Conservation (phyloP, 108 stramenopile species). For the Skeletonema menzelii region DNA sequence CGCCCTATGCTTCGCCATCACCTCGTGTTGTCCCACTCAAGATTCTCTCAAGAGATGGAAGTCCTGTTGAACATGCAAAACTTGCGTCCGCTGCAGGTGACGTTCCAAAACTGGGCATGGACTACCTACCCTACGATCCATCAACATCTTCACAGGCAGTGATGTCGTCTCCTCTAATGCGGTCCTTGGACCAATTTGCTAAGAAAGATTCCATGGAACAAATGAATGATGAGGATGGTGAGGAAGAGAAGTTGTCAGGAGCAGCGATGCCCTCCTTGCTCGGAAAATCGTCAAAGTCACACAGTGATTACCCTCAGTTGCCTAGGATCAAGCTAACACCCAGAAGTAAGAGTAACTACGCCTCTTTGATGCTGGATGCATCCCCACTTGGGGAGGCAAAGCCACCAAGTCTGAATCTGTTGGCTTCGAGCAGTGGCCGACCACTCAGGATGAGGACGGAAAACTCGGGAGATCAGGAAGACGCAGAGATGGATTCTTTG, state of each 20-base stretch:
- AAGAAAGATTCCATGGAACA: slow-evolving; percentile 22
- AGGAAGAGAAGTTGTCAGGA: background rate
- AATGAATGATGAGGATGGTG: background rate
- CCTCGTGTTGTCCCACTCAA: slow-evolving; percentile 26
- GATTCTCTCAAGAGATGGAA: slow-evolving; percentile 39
- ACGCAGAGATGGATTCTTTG: slow-evolving; percentile 31
- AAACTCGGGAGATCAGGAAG: slow-evolving; percentile 2
- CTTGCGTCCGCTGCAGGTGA: background rate
- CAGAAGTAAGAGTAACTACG: slow-evolving; percentile 12
- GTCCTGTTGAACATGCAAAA: background rate
- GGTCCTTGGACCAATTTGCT: slow-evolving; percentile 12
- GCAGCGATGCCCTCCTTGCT: background rate
- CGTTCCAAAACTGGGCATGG: background rate
- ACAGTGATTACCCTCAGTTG: background rate
- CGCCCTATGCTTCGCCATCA: slow-evolving; percentile 7
- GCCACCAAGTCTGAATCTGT: background rate
- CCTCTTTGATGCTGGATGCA: slow-evolving; percentile 13
- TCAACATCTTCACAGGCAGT: background rate
- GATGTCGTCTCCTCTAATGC: slow-evolving; percentile 21
- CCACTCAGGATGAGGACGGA: background rate
- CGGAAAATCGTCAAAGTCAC: background rate
- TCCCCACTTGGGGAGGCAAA: background rate
- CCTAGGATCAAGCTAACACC: slow-evolving; percentile 32
- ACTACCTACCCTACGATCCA: slow-evolving; percentile 4
- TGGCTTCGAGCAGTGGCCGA: background rate